Evolutionary conservation across 1,139 yeast species (phyloP).

Genomic region (Magnusiomyces ingens): DNA sequence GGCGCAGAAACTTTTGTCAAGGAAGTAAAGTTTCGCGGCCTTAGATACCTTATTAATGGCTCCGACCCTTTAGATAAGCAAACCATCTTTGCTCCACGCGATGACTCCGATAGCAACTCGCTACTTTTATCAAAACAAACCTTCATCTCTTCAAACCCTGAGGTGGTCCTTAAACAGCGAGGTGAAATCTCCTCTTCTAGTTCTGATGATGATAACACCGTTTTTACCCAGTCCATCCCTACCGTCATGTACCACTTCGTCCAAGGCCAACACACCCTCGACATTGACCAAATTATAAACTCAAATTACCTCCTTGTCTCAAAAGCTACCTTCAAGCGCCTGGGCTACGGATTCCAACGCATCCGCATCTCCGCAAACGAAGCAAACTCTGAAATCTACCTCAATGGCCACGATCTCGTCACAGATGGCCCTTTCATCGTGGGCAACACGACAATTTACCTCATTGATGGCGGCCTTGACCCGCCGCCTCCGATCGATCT

Average conservation of each 20-base stretch:
- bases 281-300: constrained; percentile 35
- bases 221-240: constrained; percentile 27
- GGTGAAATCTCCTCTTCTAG: neutral
- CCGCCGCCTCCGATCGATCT: constrained; percentile 47
- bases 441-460: constrained; percentile 57
- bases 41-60: constrained; percentile 49
- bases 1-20: constrained; percentile 60
- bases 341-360: constrained; percentile 45
- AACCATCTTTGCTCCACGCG: constrained; percentile 48
- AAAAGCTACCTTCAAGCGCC: constrained; percentile 17
- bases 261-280: constrained; percentile 41
- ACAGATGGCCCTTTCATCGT: constrained; percentile 40
- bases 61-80: constrained; percentile 36
- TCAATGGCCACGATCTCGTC: constrained; percentile 44
- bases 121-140: constrained; percentile 24
- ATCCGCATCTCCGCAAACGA: constrained; percentile 33
- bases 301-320: constrained; percentile 10
- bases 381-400: constrained; percentile 34
- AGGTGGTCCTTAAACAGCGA: constrained; percentile 7
- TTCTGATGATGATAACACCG: constrained; percentile 30
- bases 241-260: constrained; percentile 62
- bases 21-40: constrained; percentile 60
- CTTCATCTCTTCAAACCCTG: neutral
- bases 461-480: constrained; percentile 53
- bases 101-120: constrained; percentile 20